These are phyloP conservation scores for Candolleomyces eurysporus DNA, from an alignment of 768 basidiomycete genomes.

Conservation along the genomic window DNA sequence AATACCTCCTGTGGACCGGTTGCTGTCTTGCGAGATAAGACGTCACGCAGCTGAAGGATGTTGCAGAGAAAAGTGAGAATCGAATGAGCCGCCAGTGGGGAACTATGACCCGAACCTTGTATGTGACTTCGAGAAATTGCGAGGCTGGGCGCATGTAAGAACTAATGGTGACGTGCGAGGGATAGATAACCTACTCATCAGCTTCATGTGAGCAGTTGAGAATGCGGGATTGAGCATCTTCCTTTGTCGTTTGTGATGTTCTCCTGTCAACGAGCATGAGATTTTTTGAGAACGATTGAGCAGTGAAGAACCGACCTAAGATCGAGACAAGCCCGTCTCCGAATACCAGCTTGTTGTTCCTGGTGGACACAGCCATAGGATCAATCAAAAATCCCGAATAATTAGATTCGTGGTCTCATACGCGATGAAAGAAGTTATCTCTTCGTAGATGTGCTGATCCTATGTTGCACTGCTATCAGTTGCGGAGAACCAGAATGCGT, in stretches of 20 bases:
- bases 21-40: background rate
- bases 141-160: conserved; percentile 11
- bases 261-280: conserved; percentile 24
- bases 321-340: conserved; percentile 7
- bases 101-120: background rate
- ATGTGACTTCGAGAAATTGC: background rate
- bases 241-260: conserved; percentile 39
- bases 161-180: background rate
- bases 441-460: conserved; percentile 26
- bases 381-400: no score
- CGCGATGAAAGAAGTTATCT: conserved; percentile 6
- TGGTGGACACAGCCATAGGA: background rate
- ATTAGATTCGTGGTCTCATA: background rate
- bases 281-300: background rate
- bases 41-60: background rate
- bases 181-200: conserved; percentile 26
- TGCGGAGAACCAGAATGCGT: background rate
- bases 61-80: no score
- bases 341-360: conserved; percentile 1
- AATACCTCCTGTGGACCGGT: background rate
- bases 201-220: conserved; percentile 31
- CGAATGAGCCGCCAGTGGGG: no score
- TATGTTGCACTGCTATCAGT: conserved; percentile 5
- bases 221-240: conserved; percentile 38
- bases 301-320: background rate